Evolutionary conservation across 345 rosid species (phyloP).

Genomic region (Citrus reticulata): DNA sequence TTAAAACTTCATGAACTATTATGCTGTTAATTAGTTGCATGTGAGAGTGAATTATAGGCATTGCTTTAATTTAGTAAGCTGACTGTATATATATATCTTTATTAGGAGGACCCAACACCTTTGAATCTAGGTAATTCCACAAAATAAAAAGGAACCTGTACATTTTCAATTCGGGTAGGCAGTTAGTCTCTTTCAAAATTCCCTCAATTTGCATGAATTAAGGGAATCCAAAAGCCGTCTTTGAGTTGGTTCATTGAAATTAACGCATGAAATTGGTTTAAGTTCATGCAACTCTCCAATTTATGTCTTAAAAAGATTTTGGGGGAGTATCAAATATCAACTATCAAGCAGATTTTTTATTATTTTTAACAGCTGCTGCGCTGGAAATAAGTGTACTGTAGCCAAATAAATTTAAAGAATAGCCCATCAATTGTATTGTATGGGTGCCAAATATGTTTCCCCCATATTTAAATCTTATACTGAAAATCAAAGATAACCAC

Average conservation of each 20-base stretch:
- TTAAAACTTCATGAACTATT: no score
- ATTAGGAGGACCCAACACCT: no score
- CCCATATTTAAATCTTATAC: background rate
- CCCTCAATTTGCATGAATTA: background rate
- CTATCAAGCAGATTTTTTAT: background rate
- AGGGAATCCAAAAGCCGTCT: background rate
- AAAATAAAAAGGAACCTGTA: constrained; percentile 7
- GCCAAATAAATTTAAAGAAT: background rate
- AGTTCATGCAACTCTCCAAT: no score
- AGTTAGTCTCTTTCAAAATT: constrained; percentile 13
- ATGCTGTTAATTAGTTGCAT: background rate
- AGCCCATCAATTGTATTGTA: no score
- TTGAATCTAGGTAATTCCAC: background rate
- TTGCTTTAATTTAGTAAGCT: background rate
- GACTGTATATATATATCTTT: no score
- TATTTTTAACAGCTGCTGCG: background rate
- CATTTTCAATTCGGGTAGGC: background rate
- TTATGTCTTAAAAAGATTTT: no score
- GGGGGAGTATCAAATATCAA: no score
- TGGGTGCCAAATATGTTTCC: background rate
- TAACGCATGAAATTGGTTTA: no score
- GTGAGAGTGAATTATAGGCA: background rate
- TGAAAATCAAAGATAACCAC: background rate
- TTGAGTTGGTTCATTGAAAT: no score
- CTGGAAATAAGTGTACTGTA: no score